These are phyloP conservation scores for Phytopythium delawarense DNA, from an alignment of 352 stramenopile species.

Conservation along the genomic window DNA sequence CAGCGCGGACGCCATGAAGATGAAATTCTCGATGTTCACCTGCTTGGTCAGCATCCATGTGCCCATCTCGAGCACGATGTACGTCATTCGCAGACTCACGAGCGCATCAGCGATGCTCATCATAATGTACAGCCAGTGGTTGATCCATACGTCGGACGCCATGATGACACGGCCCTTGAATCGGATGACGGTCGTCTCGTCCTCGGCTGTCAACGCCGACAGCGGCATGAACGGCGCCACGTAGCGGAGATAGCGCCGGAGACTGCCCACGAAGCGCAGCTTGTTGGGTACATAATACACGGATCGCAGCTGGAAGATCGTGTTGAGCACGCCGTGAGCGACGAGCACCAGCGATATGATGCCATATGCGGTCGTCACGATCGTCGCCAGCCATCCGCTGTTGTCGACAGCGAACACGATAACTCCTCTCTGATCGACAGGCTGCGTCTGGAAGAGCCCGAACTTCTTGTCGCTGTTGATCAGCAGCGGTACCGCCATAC, in stretches of 20 bases:
- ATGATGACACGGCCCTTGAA: slow-evolving; percentile 54
- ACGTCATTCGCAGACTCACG: slow-evolving; percentile 39
- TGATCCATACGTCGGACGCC: slow-evolving; percentile 63
- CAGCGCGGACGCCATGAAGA: slow-evolving; percentile 49
- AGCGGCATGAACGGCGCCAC: slow-evolving; percentile 45
- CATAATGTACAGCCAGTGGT: slow-evolving; percentile 64
- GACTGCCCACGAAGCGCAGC: slow-evolving; percentile 29
- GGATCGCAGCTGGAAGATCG: slow-evolving; percentile 33
- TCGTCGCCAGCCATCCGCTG: slow-evolving; percentile 29
- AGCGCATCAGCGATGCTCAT: slow-evolving; percentile 54
- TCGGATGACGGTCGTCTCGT: slow-evolving; percentile 34
- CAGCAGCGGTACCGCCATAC: slow-evolving; percentile 33
- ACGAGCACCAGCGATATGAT: slow-evolving; percentile 46
- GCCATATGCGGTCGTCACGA: slow-evolving; percentile 38
- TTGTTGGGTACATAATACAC: slow-evolving; percentile 44
- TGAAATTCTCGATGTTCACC: slow-evolving; percentile 46
- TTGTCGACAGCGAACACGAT: slow-evolving; percentile 42
- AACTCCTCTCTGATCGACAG: slow-evolving; percentile 29
- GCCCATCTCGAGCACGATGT: slow-evolving; percentile 41
- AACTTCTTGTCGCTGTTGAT: slow-evolving; percentile 38
- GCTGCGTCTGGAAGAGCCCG: slow-evolving; percentile 41
- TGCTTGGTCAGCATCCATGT: slow-evolving; percentile 55
- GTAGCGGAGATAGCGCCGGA: slow-evolving; percentile 27
- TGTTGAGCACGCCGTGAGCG: slow-evolving; percentile 33
- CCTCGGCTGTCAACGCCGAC: slow-evolving; percentile 25